phyloP scores from a whole-genome alignment of 1,284 basidiomycete species.

The Sporisorium exsertum region DNA sequence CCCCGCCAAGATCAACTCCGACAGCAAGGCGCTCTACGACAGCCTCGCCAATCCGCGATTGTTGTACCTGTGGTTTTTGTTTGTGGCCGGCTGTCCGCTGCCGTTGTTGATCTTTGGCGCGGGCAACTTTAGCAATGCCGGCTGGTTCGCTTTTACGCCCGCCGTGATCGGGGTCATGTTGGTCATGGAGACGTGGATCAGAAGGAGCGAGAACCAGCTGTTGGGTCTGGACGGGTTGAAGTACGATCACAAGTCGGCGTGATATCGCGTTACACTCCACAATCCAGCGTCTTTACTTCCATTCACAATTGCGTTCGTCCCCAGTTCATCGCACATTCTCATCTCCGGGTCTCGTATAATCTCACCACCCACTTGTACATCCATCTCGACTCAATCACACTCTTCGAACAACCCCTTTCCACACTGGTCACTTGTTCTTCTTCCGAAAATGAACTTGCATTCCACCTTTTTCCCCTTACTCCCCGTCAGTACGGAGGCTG shows the following conservation, averaged over 20 bases:
- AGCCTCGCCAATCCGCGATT: slow-evolving; percentile 52
- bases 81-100: slow-evolving; percentile 52
- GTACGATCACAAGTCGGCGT: slow-evolving; percentile 67
- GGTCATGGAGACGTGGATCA: slow-evolving; percentile 57
- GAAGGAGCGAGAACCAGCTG: slow-evolving; percentile 54
- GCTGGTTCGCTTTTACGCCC: slow-evolving; percentile 64
- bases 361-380: neutral
- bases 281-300: no score
- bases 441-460: neutral
- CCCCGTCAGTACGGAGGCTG: slow-evolving; percentile 29
- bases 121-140: slow-evolving; percentile 65
- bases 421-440: neutral
- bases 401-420: neutral
- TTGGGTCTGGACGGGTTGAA: slow-evolving; percentile 58
- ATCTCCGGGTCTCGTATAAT: neutral
- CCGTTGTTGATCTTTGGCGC: slow-evolving; percentile 67
- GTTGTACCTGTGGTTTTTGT: slow-evolving; percentile 62
- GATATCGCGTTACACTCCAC: neutral
- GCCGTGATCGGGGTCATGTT: slow-evolving; percentile 47
- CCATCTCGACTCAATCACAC: neutral
- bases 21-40: slow-evolving; percentile 27
- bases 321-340: no score
- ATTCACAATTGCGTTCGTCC: neutral
- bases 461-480: neutral
- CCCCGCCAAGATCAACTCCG: slow-evolving; percentile 15